These are phyloP conservation scores for Yamadazyma siamensis DNA, from an alignment of 1,139 yeast genomes.

Conservation along the genomic window DNA sequence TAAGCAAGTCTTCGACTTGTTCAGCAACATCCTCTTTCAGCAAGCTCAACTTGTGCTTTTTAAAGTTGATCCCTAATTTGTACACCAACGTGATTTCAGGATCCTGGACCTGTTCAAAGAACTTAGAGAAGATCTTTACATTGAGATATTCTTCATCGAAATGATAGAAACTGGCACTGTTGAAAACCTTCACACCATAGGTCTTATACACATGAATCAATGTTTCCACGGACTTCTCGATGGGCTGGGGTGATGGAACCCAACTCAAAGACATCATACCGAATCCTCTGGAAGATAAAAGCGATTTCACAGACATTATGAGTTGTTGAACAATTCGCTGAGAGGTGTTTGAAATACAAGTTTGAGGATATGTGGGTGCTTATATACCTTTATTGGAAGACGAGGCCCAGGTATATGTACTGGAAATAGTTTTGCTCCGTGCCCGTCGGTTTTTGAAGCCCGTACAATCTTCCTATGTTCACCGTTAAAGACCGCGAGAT, in stretches of 20 bases:
- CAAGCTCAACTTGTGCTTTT: slow-evolving; percentile 43
- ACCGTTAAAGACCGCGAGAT: too few relatives aligned
- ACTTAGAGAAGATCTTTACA: slow-evolving; percentile 5
- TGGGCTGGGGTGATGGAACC: slow-evolving; percentile 43
- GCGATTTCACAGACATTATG: too few relatives aligned
- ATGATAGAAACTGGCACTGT: slow-evolving; percentile 71
- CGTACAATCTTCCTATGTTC: too few relatives aligned
- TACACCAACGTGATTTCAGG: slow-evolving; percentile 53
- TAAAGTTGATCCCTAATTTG: slow-evolving; percentile 33
- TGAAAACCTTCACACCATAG: slow-evolving; percentile 52
- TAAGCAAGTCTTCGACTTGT: slow-evolving; percentile 10
- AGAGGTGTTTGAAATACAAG: too few relatives aligned
- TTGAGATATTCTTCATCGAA: slow-evolving; percentile 31
- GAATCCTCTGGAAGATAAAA: slow-evolving; percentile 50
- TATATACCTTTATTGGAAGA: too few relatives aligned
- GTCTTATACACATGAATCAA: slow-evolving; percentile 43
- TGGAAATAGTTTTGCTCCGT: too few relatives aligned
- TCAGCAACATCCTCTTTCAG: slow-evolving; percentile 42
- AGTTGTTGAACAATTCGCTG: too few relatives aligned
- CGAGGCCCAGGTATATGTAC: too few relatives aligned
- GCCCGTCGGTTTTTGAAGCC: too few relatives aligned
- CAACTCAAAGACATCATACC: slow-evolving; percentile 68
- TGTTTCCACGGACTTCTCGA: slow-evolving; percentile 44
- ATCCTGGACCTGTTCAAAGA: slow-evolving; percentile 4
- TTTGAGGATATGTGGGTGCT: too few relatives aligned